These are phyloP conservation scores for Globisporangium rhizosaccharum DNA, from an alignment of 352 stramenopile genomes.

Conservation along the genomic window DNA sequence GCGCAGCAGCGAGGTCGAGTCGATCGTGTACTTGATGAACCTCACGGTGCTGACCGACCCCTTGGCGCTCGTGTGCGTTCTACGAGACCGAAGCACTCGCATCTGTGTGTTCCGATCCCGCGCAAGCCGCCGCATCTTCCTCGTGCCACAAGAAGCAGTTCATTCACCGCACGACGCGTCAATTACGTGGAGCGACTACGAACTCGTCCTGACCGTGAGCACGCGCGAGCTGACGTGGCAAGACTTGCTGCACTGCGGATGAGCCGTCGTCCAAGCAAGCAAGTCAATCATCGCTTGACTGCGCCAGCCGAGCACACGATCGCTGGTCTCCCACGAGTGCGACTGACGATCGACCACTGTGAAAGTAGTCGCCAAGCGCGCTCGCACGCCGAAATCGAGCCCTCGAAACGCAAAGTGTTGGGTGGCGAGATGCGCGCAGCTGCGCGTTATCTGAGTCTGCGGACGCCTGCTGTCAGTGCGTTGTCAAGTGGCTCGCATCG, in stretches of 20 bases:
- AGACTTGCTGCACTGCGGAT: conserved; percentile 3
- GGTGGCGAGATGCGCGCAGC: too few species aligned
- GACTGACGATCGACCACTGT: too few species aligned
- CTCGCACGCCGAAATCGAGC: too few species aligned
- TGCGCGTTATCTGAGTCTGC: too few species aligned
- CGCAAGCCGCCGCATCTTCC: neutral
- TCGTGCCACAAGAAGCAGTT: conserved; percentile 3
- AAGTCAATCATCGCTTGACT: neutral
- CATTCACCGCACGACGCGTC: neutral
- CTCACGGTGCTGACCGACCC: conserved; percentile 9
- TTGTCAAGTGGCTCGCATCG: too few species aligned
- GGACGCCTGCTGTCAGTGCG: too few species aligned
- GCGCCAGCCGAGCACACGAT: too few species aligned
- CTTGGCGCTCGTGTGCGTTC: conserved; percentile 6
- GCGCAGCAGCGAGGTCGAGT: conserved; percentile 1
- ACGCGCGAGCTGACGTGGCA: neutral
- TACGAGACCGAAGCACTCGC: neutral
- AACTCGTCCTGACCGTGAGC: neutral
- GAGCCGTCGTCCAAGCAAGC: neutral
- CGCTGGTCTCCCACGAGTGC: too few species aligned
- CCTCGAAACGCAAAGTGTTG: too few species aligned
- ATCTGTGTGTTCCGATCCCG: conserved; percentile 4
- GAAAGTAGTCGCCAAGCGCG: too few species aligned
- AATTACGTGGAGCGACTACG: neutral
- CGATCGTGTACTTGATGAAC: conserved; percentile 13